Evolutionary conservation across 2,329 filamentous ascomycete species (phyloP).

Genomic region (Blastomyces gilchristii): DNA sequence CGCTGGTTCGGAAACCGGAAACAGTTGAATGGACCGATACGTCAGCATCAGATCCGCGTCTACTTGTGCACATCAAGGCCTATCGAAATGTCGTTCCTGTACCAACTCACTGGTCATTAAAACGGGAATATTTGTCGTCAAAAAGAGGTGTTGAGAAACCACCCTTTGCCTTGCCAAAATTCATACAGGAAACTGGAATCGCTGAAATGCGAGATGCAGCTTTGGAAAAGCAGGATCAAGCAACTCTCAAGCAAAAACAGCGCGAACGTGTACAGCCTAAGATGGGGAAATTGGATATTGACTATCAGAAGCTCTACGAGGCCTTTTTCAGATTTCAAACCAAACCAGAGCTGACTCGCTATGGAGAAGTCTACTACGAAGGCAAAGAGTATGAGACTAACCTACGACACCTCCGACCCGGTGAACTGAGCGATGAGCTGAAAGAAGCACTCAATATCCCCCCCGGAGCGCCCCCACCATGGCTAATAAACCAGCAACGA

Average conservation of each 20-base stretch:
- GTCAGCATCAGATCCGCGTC: slow-evolving; percentile 74
- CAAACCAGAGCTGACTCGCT: slow-evolving; percentile 85
- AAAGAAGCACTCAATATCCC: slow-evolving; percentile 92
- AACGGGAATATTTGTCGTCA: slow-evolving; percentile 92
- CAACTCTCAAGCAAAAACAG: slow-evolving; percentile 88
- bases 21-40: slow-evolving; percentile 97
- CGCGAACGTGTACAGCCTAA: slow-evolving; percentile 88
- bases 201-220: slow-evolving; percentile 96
- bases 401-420: slow-evolving; percentile 76
- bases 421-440: slow-evolving; percentile 78
- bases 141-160: slow-evolving; percentile 96
- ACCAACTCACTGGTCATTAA: slow-evolving; percentile 86
- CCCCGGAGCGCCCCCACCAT: slow-evolving; percentile 83
- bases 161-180: slow-evolving; percentile 83
- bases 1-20: slow-evolving; percentile 80
- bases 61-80: slow-evolving; percentile 89
- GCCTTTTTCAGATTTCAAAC: slow-evolving; percentile 97
- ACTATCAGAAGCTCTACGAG: slow-evolving; percentile 96
- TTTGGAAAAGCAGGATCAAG: slow-evolving; percentile 87
- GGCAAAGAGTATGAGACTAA: slow-evolving; percentile 98
- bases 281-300: slow-evolving; percentile 94
- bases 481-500: slow-evolving; percentile 94
- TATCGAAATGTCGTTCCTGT: slow-evolving; percentile 94
- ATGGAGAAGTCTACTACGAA: slow-evolving; percentile 98
- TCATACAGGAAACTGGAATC: slow-evolving; percentile 95